Percentiles rank a stretch among this genome's conserved stretches.
phyloP scores from a whole-genome alignment of 176 grass and related monocot species.

The Urochloa ruziziensis region DNA sequence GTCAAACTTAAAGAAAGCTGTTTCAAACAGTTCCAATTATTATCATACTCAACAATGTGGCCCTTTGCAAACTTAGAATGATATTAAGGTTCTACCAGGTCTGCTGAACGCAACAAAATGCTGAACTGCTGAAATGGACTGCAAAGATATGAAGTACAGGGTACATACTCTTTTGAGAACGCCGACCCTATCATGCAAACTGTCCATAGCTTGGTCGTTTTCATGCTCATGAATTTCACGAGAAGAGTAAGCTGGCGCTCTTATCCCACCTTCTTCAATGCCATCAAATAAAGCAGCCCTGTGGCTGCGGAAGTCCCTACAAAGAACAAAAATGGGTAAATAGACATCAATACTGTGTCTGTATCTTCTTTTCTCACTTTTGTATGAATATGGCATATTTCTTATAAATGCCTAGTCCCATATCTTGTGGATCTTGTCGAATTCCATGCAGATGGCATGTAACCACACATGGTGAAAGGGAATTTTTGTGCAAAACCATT shows the following conservation, averaged over 20 bases:
- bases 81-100: constrained; percentile 9
- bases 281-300: constrained; percentile 76
- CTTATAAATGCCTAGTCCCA: not conserved
- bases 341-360: not conserved
- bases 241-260: constrained; percentile 61
- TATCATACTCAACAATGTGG: not conserved
- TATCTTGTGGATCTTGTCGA: not conserved
- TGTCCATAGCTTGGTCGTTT: constrained; percentile 68
- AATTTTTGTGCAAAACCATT: not conserved
- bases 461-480: not conserved
- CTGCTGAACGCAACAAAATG: not conserved
- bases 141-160: not conserved
- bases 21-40: not conserved
- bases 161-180: constrained; percentile 76
- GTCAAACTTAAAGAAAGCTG: not conserved
- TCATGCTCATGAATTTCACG: constrained; percentile 80
- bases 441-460: not conserved
- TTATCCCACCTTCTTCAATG: constrained; percentile 70
- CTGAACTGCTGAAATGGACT: not conserved
- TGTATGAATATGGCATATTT: not conserved
- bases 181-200: constrained; percentile 76
- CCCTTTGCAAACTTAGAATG: not conserved
- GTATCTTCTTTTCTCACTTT: not conserved
- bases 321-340: constrained; percentile 16
- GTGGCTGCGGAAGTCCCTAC: constrained; percentile 46